Evolutionary conservation across 306 rosid genomes (phyloP).

Genomic region (cucumber (Cucumis sativus)): Cucumber_9930_V3 NC_026657.2:20715501-20716000

Average conservation of each 20-base stretch:
- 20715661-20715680: conserved; percentile 58
- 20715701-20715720: conserved; percentile 99
- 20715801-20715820: conserved; percentile 1
- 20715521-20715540: neutral
- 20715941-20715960: neutral
- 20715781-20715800: neutral
- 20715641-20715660: conserved; percentile 90
- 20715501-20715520: neutral
- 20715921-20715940: conserved; percentile 15
- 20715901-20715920: conserved; percentile 99
- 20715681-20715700: conserved; percentile 75
- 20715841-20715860: conserved; percentile 64
- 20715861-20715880: conserved; percentile 83
- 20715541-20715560: conserved; percentile 9
- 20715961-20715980: neutral
- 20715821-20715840: conserved; percentile 25
- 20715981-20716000: conserved; percentile 50
- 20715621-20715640: conserved; percentile 83
- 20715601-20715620: conserved; percentile 31
- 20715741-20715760: neutral
- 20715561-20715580: conserved; percentile 97
- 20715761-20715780: neutral
- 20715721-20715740: neutral
- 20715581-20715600: conserved; percentile 84
- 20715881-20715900: conserved; percentile 87